Evolutionary conservation across 352 stramenopile species (phyloP).

Genomic region (Pythium sp.): DNA sequence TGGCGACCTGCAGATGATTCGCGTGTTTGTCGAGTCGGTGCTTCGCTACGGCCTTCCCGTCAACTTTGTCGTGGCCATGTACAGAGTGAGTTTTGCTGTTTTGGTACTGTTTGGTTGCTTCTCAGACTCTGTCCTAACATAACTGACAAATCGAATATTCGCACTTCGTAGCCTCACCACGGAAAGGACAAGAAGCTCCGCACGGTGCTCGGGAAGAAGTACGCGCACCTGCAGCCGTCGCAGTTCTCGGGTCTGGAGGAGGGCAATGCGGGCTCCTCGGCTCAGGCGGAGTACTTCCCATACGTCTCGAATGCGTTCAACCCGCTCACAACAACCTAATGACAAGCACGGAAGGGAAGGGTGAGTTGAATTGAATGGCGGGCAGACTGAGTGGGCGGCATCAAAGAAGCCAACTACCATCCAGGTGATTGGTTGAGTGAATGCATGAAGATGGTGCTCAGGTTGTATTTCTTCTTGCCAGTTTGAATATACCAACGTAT

Average conservation of each 20-base stretch:
- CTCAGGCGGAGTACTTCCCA: conserved; percentile 74
- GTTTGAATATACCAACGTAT: conserved; percentile 9
- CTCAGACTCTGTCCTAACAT: not conserved
- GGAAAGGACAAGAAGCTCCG: conserved; percentile 86
- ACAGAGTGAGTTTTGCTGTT: conserved; percentile 45
- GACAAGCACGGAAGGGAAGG: not conserved
- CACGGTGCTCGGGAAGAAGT: conserved; percentile 77
- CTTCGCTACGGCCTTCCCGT: conserved; percentile 97
- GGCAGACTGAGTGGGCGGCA: conserved; percentile 15
- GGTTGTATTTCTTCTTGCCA: not conserved
- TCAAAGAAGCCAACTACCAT: not conserved
- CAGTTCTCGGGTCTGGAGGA: conserved; percentile 83
- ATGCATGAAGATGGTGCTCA: not conserved
- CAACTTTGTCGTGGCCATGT: conserved; percentile 91
- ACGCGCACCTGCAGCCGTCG: conserved; percentile 78
- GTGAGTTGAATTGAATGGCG: not conserved
- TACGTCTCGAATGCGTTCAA: conserved; percentile 85
- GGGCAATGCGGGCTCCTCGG: conserved; percentile 39
- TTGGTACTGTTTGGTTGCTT: not conserved
- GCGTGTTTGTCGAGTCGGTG: conserved; percentile 97
- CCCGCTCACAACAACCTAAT: conserved; percentile 35
- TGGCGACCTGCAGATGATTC: conserved; percentile 66
- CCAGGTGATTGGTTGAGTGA: not conserved
- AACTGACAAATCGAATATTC: not conserved
- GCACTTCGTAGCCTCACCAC: conserved; percentile 51